phyloP scores from a whole-genome alignment of 2,329 filamentous ascomycete species.

The Ophiostoma fasciatum region DNA sequence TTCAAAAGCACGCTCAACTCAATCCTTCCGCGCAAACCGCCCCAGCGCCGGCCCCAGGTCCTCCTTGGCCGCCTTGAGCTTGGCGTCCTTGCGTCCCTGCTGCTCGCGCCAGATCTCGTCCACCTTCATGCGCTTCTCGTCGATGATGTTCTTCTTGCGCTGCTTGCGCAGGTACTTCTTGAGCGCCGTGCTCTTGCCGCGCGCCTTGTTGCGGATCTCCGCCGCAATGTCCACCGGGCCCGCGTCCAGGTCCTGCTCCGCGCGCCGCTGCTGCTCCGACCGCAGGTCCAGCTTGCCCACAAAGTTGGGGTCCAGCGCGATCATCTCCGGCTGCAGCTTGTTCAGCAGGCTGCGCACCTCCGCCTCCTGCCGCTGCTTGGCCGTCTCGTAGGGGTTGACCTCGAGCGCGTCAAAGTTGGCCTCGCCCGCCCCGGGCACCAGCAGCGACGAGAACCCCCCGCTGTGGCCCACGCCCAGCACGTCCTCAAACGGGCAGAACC shows the following conservation, averaged over 20 bases:
- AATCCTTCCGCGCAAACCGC: conserved; percentile 69
- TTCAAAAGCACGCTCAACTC: no score
- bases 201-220: conserved; percentile 57
- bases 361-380: conserved; percentile 79
- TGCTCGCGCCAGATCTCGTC: conserved; percentile 68
- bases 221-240: conserved; percentile 42
- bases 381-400: conserved; percentile 86
- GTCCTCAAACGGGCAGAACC: conserved; percentile 94
- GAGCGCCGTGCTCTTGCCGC: conserved; percentile 70
- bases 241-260: conserved; percentile 66
- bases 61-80: conserved; percentile 46
- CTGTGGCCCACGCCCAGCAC: conserved; percentile 67
- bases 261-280: conserved; percentile 60
- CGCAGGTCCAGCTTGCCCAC: conserved; percentile 77
- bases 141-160: conserved; percentile 82
- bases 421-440: conserved; percentile 91
- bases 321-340: conserved; percentile 95
- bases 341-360: conserved; percentile 85
- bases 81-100: conserved; percentile 49
- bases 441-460: conserved; percentile 73
- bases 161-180: conserved; percentile 86
- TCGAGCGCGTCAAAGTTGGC: conserved; percentile 92
- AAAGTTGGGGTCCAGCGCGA: conserved; percentile 82
- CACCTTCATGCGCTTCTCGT: conserved; percentile 79
- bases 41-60: conserved; percentile 76